These are phyloP conservation scores for Moesziomyces sp. DNA, from an alignment of 1,284 basidiomycete species.

Conservation along the genomic window DNA sequence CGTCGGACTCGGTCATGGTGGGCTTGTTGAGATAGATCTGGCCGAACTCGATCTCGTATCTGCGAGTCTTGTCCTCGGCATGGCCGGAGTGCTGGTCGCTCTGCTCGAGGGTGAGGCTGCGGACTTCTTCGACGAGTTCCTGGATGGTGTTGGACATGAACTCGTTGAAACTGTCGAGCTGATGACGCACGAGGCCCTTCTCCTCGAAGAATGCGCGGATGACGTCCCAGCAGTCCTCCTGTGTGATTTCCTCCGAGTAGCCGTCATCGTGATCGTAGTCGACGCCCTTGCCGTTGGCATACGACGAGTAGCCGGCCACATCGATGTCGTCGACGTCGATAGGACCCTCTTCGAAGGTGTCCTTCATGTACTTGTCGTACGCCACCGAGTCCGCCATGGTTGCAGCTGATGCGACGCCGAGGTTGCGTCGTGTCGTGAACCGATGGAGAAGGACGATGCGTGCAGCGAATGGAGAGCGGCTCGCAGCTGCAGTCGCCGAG, in stretches of 20 bases:
- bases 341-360: conserved; percentile 43
- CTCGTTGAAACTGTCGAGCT: conserved; percentile 98
- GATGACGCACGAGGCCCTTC: conserved; percentile 96
- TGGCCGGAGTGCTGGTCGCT: conserved; percentile 87
- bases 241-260: conserved; percentile 62
- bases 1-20: conserved; percentile 94
- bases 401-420: conserved; percentile 16
- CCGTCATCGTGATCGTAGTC: conserved; percentile 51
- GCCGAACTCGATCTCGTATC: conserved; percentile 96
- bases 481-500: conserved; percentile 2
- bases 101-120: conserved; percentile 93
- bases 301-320: conserved; percentile 29
- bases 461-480: not conserved
- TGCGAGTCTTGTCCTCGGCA: conserved; percentile 73
- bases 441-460: not conserved
- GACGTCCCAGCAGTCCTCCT: conserved; percentile 67
- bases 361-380: conserved; percentile 59
- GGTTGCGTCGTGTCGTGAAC: conserved; percentile 7
- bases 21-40: conserved; percentile 97
- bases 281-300: conserved; percentile 28
- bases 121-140: conserved; percentile 95
- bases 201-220: conserved; percentile 97
- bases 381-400: conserved; percentile 49
- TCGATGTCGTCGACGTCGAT: conserved; percentile 43
- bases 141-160: conserved; percentile 99